These are phyloP conservation scores for Yamadazyma sp. DNA, from an alignment of 805 yeast species.

Conservation along the genomic window DNA sequence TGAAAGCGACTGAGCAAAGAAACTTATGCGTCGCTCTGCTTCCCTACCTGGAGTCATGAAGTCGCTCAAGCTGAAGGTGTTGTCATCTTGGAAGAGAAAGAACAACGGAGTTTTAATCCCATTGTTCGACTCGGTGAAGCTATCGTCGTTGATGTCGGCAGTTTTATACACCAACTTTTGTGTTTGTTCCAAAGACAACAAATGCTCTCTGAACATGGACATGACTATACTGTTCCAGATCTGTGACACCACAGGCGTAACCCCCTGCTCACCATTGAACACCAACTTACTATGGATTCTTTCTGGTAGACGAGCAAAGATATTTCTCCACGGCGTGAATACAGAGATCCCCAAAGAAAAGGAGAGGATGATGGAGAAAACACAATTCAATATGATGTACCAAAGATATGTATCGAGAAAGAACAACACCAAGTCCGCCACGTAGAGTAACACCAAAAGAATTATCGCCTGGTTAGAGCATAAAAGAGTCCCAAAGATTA, in stretches of 20 bases:
- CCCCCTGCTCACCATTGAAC: constrained; percentile 5
- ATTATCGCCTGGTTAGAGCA: constrained; percentile 31
- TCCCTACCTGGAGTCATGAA: constrained; percentile 47
- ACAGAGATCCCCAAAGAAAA: constrained; percentile 33
- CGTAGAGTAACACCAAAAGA: constrained; percentile 23
- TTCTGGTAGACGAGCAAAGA: constrained; percentile 35
- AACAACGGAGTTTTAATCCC: constrained; percentile 42
- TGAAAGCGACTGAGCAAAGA: constrained; percentile 54
- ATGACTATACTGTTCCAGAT: constrained; percentile 30
- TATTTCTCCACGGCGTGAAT: constrained; percentile 40
- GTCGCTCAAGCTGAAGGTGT: constrained; percentile 32
- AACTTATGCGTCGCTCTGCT: constrained; percentile 52
- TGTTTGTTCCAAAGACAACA: constrained; percentile 43
- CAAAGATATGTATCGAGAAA: constrained; percentile 42
- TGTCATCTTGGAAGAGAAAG: constrained; percentile 51
- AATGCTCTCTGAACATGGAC: constrained; percentile 38
- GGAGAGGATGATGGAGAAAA: constrained; percentile 33
- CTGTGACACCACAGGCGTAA: constrained; percentile 17
- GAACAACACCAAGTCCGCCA: constrained; percentile 33
- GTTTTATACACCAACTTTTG: constrained; percentile 26
- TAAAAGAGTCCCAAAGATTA: constrained; percentile 21
- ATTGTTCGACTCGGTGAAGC: neutral
- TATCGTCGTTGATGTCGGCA: constrained; percentile 13
- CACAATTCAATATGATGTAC: constrained; percentile 38
- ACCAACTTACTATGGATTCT: constrained; percentile 30